Conservation (phyloP, 106 monocot genomes). For the Phalaenopsis aphrodite region DNA sequence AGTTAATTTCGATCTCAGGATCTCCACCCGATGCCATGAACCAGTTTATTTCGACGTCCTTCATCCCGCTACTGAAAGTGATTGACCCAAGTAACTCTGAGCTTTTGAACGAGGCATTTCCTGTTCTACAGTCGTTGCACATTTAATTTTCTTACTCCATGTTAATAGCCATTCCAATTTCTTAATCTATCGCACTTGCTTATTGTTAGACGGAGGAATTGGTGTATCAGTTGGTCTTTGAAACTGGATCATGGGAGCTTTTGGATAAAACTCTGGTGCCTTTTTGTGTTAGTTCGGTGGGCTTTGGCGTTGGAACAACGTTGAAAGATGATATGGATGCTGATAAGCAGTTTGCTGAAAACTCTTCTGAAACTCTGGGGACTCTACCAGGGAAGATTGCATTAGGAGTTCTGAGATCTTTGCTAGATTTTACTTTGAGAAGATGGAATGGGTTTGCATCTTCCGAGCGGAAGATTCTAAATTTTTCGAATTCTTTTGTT, state of each 20-base stretch:
- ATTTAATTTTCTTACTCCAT: not conserved
- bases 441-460: not conserved
- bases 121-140: not conserved
- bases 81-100: constrained; percentile 30
- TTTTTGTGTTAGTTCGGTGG: constrained; percentile 54
- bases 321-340: constrained; percentile 17
- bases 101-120: constrained; percentile 38
- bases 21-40: constrained; percentile 17
- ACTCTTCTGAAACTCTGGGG: not conserved
- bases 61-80: constrained; percentile 45
- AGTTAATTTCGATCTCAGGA: constrained; percentile 6
- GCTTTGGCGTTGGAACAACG: constrained; percentile 18
- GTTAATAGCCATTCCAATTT: not conserved
- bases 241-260: constrained; percentile 30
- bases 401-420: constrained; percentile 37
- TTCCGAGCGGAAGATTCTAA: constrained; percentile 7
- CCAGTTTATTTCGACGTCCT: constrained; percentile 34
- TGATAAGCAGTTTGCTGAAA: constrained; percentile 22
- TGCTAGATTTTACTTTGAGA: constrained; percentile 32
- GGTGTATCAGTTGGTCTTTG: constrained; percentile 34
- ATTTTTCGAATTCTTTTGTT: not conserved
- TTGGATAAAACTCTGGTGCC: constrained; percentile 45
- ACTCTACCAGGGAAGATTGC: constrained; percentile 23
- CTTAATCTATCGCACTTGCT: not conserved
- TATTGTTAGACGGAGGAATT: constrained; percentile 30